Base-by-base conservation (phyloP, 192 early-diverging fungal genomes). In the Coemansia nantahalensis region DNA sequence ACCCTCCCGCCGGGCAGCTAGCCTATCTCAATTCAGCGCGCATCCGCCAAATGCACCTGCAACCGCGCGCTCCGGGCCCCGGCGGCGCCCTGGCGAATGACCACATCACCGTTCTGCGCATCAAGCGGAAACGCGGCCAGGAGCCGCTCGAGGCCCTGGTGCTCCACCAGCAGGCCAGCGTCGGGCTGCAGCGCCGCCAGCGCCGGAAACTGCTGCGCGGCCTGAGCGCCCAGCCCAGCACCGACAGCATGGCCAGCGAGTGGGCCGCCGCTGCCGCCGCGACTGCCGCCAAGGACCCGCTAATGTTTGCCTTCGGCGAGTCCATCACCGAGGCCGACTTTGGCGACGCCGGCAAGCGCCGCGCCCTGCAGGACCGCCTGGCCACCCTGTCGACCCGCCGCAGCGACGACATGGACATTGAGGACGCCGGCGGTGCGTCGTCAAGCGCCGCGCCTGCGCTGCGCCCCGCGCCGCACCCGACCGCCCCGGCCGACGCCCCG, bases 41-140 rank as follows among this genome's bases (percentile, higher is more conserved):
- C 26, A 7, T 28, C 7, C 22, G 0, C 24, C 23, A 23, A 46
- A 51, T 51, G 57, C 49, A 46, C 12, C 45, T 13, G 12, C 52
- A 54, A 32, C 21, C 34, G 18, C 34, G 40, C 32, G 23, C 21
- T 12, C 33, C 34, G 37, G 26, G 26, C 26, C 26, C 26, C 26
- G 26, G 4, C 4, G 26, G 4, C 26, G 3, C 21, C 11, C 36
- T 11, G 35, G 18, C 30, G 12, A 46, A 23, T 37, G 43, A 45
- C 14, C 43, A 55, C 26, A 56, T 81, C 13, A 86, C 87, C 9
- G 82, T 89, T 31, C 63, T 89, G n/a, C 78, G 87, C 6, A 83
- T 89, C 53, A 89, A 89, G 62, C 82, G 87, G n/a, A 87, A 84
- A 50, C 81, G 87, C 28, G 76, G 62, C 43, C 86, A 87, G 36